These are phyloP conservation scores for Omphalotus guepiniiformis DNA, from an alignment of 768 basidiomycete genomes.

Conservation along the genomic window DNA sequence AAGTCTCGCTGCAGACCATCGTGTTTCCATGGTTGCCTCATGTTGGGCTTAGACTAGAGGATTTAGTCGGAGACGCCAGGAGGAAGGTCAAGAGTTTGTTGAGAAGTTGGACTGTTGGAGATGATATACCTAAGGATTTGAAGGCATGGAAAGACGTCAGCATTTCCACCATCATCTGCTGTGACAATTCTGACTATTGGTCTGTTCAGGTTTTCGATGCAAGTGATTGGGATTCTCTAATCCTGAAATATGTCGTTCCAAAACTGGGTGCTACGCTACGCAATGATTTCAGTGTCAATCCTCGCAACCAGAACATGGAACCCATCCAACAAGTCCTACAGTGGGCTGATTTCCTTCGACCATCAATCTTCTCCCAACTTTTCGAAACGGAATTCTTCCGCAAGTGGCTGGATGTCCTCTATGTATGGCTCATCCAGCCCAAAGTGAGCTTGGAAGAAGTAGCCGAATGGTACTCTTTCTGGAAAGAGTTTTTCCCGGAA, in stretches of 20 bases:
- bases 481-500: slow-evolving; percentile 79
- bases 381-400: slow-evolving; percentile 94
- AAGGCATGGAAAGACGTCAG: slow-evolving; percentile 77
- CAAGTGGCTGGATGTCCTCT: slow-evolving; percentile 90
- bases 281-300: slow-evolving; percentile 86
- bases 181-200: slow-evolving; percentile 3
- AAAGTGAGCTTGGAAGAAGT: slow-evolving; percentile 88
- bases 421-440: slow-evolving; percentile 91
- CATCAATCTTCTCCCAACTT: slow-evolving; percentile 76
- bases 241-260: slow-evolving; percentile 89
- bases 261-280: slow-evolving; percentile 82
- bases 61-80: slow-evolving; percentile 81
- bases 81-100: slow-evolving; percentile 81
- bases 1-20: slow-evolving; percentile 65
- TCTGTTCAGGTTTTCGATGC: slow-evolving; percentile 61
- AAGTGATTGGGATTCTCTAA: slow-evolving; percentile 85
- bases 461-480: slow-evolving; percentile 87
- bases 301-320: slow-evolving; percentile 82
- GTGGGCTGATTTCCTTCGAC: slow-evolving; percentile 73
- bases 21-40: slow-evolving; percentile 97
- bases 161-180: not conserved
- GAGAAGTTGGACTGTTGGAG: slow-evolving; percentile 67
- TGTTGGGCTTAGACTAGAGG: slow-evolving; percentile 77
- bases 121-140: slow-evolving; percentile 75
- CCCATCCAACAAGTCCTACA: slow-evolving; percentile 72